A percentile compares a stretch with the other conserved stretches of the same genome.
Evolutionary conservation across 352 stramenopile genomes (phyloP).

Genomic region (Globisporangium abappressorium): DNA sequence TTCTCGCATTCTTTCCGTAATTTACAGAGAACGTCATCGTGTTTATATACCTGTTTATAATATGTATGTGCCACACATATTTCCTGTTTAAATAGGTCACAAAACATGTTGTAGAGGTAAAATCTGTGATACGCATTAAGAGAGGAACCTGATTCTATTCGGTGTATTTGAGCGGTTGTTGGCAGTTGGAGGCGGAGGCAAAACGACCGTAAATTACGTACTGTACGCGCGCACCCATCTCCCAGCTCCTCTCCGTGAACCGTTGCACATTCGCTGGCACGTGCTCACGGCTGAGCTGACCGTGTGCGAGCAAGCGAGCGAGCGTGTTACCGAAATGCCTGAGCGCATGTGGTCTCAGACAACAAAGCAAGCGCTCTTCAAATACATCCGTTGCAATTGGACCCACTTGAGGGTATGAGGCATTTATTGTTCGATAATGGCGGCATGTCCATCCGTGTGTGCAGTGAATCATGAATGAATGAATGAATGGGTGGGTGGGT

Average conservation of each 20-base stretch:
- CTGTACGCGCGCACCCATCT: not conserved
- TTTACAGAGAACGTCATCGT: not conserved
- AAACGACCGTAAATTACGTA: not conserved
- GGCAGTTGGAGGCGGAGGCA: not conserved
- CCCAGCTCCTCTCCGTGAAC: not conserved
- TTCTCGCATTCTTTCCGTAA: not conserved
- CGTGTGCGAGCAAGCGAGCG: not conserved
- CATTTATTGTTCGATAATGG: not conserved
- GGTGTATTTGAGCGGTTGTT: not conserved
- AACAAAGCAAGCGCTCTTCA: not conserved
- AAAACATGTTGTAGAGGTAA: not conserved
- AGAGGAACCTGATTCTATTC: not conserved
- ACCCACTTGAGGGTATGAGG: not conserved
- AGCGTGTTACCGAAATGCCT: not conserved
- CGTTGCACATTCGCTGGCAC: not conserved
- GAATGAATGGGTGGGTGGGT: not conserved
- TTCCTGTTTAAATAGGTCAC: not conserved
- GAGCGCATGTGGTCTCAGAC: not conserved
- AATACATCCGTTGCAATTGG: not conserved
- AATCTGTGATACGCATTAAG: not conserved
- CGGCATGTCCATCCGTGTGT: not conserved
- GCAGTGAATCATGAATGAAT: not conserved
- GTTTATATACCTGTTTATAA: not conserved
- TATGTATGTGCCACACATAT: no score
- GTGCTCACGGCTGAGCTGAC: not conserved